Evolutionary conservation across 2,329 filamentous ascomycete species (phyloP), one percentile per base, ranked within the genome.

Genomic region (Macrophomina tecta): DNA sequence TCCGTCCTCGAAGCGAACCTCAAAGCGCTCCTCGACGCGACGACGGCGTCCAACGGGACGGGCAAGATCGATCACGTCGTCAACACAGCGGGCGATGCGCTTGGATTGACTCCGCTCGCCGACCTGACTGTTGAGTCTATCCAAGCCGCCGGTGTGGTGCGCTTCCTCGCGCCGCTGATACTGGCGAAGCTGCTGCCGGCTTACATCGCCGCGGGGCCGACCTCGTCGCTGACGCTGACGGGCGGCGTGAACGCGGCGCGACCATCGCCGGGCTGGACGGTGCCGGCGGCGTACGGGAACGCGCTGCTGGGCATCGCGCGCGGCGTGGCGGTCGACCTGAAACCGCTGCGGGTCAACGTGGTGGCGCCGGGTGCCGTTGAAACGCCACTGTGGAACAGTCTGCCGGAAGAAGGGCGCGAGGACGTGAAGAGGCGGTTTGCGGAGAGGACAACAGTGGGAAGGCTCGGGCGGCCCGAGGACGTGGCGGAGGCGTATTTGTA

Each of bases 271-370:
- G 76, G 75, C 3, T 80, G 76, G 76, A 67, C 73, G 0, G 14
- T 79, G 5, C 65, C 70, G 0, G 76, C 78, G 0, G 70, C 71
- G 1, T 66, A 71, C 12, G 73, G 73, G 0, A 68, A 65, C 4
- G 72, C 72, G 0, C 30, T 73, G 4, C 76, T 81, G 40, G 79
- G 77, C 23, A 80, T 90, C 73, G 80, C 82, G 2, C 80, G 85
- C 1, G 83, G 81, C 2, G 76, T 91, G 42, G 89, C 89, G 1
- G 72, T 90, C 32, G 89, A 91, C 71, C 72, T 91, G 66, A 83
- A 82, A 69, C 89, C 89, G 0, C 76, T 90, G 12, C 78, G 90
- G 2, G 88, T 90, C 28, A 91, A 91, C 72, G 72, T 84, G 0
- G 85, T 91, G 1, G 80, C 77, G 64, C 87, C 88, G 0, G 89